A percentile compares a stretch with the other conserved stretches of the same genome.
These are phyloP conservation scores for Sapria himalayana DNA, from an alignment of 345 rosid genomes.

Conservation along the genomic window DNA sequence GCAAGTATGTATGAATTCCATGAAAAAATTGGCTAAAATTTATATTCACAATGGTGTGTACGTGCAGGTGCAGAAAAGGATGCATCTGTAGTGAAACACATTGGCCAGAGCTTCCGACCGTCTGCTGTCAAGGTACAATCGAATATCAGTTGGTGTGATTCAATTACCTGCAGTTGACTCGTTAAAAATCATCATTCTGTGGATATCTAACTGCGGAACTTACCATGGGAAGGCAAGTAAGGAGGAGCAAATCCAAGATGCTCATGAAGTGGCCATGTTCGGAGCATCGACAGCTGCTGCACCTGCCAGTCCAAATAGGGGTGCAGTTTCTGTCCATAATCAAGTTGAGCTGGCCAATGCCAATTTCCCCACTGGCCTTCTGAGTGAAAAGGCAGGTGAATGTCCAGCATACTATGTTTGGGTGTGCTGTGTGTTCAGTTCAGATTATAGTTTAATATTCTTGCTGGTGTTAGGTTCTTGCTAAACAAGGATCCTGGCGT, in stretches of 20 bases:
- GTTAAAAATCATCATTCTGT: no score
- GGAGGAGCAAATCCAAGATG: constrained; percentile 51
- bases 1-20: constrained; percentile 1
- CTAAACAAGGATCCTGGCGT: constrained; percentile 88
- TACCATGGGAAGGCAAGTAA: constrained; percentile 45
- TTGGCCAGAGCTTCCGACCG: constrained; percentile 74
- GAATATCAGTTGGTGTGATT: no score
- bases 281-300: constrained; percentile 33
- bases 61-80: constrained; percentile 67
- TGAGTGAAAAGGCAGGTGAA: constrained; percentile 57
- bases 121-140: constrained; percentile 54
- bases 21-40: neutral
- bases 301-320: constrained; percentile 15
- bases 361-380: constrained; percentile 19
- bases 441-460: no score
- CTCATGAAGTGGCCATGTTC: constrained; percentile 92
- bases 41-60: neutral
- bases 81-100: constrained; percentile 51
- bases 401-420: neutral
- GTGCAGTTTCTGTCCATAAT: constrained; percentile 14
- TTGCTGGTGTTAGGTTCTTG: constrained; percentile 35
- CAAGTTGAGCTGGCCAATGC: constrained; percentile 20
- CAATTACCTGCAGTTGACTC: no score
- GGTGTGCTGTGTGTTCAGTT: neutral
- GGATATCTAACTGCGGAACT: no score